Evolutionary conservation across 768 basidiomycete genomes (phyloP).

Genomic region (Trametes gibbosa): DNA sequence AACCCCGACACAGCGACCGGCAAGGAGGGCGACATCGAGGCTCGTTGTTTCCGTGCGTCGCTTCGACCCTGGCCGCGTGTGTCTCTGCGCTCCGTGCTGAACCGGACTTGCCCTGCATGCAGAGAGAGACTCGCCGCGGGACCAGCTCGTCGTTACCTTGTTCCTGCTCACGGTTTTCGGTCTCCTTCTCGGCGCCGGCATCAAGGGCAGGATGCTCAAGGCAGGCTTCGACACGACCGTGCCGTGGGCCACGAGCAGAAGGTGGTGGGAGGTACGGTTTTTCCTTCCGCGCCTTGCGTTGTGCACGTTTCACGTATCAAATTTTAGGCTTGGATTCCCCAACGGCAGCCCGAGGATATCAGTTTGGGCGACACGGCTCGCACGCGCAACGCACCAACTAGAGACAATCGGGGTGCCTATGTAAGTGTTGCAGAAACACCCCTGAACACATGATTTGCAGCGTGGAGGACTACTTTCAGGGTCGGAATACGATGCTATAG

Average conservation of each 20-base stretch:
- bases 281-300: slow-evolving; percentile 6
- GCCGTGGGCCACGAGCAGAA: slow-evolving; percentile 59
- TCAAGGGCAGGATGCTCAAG: slow-evolving; percentile 79
- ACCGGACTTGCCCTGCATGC: slow-evolving; percentile 16
- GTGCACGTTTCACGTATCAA: slow-evolving; percentile 12
- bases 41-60: slow-evolving; percentile 88
- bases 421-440: slow-evolving; percentile 37
- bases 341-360: slow-evolving; percentile 52
- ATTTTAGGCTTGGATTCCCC: slow-evolving; percentile 46
- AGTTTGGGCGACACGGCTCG: slow-evolving; percentile 36
- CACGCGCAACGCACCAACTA: slow-evolving; percentile 11
- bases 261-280: slow-evolving; percentile 78
- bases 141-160: slow-evolving; percentile 89
- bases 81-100: slow-evolving; percentile 5
- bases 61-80: slow-evolving; percentile 9
- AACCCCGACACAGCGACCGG: slow-evolving; percentile 93
- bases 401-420: slow-evolving; percentile 45
- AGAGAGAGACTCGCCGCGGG: slow-evolving; percentile 96
- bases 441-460: slow-evolving; percentile 6
- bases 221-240: slow-evolving; percentile 66
- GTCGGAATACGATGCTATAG: slow-evolving; percentile 8
- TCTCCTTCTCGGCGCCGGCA: slow-evolving; percentile 77
- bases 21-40: slow-evolving; percentile 94
- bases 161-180: slow-evolving; percentile 88
- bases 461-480: background rate